Evolutionary conservation across 177 flowering plant genomes (phyloP).

Genomic region (Tripterygium wilfordii): DNA sequence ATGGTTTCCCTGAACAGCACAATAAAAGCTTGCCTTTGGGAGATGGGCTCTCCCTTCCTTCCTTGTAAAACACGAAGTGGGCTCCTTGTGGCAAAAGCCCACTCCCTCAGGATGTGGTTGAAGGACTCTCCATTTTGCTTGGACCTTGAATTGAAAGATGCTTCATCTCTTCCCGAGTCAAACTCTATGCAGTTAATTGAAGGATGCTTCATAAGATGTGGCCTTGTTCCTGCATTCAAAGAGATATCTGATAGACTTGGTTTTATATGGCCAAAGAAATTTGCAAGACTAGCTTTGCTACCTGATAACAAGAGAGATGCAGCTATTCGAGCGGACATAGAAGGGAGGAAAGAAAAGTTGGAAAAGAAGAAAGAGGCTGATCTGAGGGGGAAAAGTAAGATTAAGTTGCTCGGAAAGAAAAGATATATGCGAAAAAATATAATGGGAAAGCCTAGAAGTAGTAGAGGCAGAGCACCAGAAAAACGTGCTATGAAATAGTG

Average conservation of each 20-base stretch:
- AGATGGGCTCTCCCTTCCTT: constrained; percentile 95
- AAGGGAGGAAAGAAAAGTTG: constrained; percentile 59
- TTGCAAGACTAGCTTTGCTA: constrained; percentile 78
- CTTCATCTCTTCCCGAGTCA: constrained; percentile 54
- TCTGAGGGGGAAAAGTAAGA: constrained; percentile 15
- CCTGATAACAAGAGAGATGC: constrained; percentile 67
- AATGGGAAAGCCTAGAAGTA: constrained; percentile 3
- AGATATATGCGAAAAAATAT: constrained; percentile 21
- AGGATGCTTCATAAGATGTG: constrained; percentile 83
- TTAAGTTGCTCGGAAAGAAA: constrained; percentile 21
- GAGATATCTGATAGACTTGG: constrained; percentile 80
- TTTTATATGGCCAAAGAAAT: constrained; percentile 72
- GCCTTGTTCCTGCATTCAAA: constrained; percentile 84
- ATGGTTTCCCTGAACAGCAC: constrained; percentile 77
- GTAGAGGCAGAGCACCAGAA: too few species aligned
- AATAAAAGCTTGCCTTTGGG: constrained; percentile 86
- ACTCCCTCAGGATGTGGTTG: constrained; percentile 92
- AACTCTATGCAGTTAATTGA: constrained; percentile 86
- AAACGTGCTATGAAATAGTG: too few species aligned
- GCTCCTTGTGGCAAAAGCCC: constrained; percentile 81
- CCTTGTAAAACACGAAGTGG: constrained; percentile 85
- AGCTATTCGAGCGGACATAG: constrained; percentile 68
- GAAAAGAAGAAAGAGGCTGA: constrained; percentile 47
- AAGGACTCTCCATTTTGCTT: constrained; percentile 96
- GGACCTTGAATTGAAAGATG: constrained; percentile 88